These are phyloP conservation scores for Puya raimondii DNA, from an alignment of 176 grass and related monocot genomes.

Conservation along the genomic window DNA sequence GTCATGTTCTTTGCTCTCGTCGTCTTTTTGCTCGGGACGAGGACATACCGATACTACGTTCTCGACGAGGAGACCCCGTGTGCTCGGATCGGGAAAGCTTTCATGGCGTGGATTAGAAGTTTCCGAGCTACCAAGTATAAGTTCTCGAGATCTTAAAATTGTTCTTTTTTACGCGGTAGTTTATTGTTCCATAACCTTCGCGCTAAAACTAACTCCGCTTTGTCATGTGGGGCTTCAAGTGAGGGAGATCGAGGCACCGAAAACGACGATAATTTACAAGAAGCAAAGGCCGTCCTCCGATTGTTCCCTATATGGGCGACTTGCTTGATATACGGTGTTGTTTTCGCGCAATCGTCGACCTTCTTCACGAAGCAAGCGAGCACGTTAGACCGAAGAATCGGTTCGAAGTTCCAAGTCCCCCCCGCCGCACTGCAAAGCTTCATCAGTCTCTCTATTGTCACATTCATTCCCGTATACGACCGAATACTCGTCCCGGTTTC, in stretches of 20 bases:
- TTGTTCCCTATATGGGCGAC: slow-evolving; percentile 39
- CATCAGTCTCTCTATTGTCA: slow-evolving; percentile 25
- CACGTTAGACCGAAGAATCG: slow-evolving; percentile 35
- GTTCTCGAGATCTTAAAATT: neutral
- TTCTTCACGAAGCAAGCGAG: slow-evolving; percentile 45
- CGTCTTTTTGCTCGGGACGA: slow-evolving; percentile 37
- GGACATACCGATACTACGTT: slow-evolving; percentile 36
- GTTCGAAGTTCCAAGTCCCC: slow-evolving; percentile 14
- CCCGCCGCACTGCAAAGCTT: slow-evolving; percentile 34
- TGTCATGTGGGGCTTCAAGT: slow-evolving; percentile 11
- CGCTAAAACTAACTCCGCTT: no score
- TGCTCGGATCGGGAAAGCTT: slow-evolving; percentile 12
- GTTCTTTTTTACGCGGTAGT: neutral
- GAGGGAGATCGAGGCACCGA: neutral
- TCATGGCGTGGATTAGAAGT: slow-evolving; percentile 15
- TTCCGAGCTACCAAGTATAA: neutral
- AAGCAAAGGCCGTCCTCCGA: slow-evolving; percentile 15
- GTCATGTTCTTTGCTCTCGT: slow-evolving; percentile 19
- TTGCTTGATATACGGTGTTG: slow-evolving; percentile 32
- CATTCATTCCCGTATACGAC: slow-evolving; percentile 42
- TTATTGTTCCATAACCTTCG: neutral
- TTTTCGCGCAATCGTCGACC: slow-evolving; percentile 43
- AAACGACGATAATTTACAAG: neutral
- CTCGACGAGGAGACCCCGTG: neutral
- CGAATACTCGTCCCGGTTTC: slow-evolving; percentile 24